Evolutionary conservation across 768 basidiomycete genomes (phyloP), one percentile per base, ranked within the genome.

Genomic region (Amanita fuliginea): DNA sequence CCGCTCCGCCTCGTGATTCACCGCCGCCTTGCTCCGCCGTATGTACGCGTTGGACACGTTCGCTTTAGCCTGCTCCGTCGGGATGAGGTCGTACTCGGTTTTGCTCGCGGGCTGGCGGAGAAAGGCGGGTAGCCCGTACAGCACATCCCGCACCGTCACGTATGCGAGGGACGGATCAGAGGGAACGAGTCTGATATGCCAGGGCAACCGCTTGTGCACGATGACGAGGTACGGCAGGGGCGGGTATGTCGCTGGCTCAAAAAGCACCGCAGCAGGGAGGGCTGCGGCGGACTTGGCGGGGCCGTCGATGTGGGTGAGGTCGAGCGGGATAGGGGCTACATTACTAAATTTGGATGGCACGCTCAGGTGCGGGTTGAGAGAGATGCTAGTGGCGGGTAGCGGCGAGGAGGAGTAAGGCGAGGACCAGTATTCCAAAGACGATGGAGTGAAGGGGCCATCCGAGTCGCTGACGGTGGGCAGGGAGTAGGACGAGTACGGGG

Each of bases 141-240:
- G 60, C n/a, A 80, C 71, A 58, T 80, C 78, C 41, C 60, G 59
- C 44, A 71, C 57, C 1, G 67, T 64, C 34, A 72, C 65, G 40
- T 59, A 63, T 8, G 10, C 56, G 50, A 35, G 36, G 7, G 33
- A 22, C 28, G 6, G 45, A 42, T 46, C 49, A 53, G 36, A 51
- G 16, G 22, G 46, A 43, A 30, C 54, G 53, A 6, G 55, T 41
- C 18, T 50, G 49, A 50, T 50, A 2, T 42, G 19, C 49, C 49
- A 50, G 6, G 49, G 49, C 33, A 50, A 18, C 16, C 41, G 33
- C 21, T 50, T 50, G 49, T 50, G 49, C 18, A 43, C 33, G 16
- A 50, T 36, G 28, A 36, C 21, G 4, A 50, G 7, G 19, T 43
- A 35, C 1, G 49, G 49, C 3, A 43, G 19, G 16, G 49, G 49